These are phyloP conservation scores for Oehlia diaphana DNA, from an alignment of 192 early-diverging fungal genomes.

Conservation along the genomic window DNA sequence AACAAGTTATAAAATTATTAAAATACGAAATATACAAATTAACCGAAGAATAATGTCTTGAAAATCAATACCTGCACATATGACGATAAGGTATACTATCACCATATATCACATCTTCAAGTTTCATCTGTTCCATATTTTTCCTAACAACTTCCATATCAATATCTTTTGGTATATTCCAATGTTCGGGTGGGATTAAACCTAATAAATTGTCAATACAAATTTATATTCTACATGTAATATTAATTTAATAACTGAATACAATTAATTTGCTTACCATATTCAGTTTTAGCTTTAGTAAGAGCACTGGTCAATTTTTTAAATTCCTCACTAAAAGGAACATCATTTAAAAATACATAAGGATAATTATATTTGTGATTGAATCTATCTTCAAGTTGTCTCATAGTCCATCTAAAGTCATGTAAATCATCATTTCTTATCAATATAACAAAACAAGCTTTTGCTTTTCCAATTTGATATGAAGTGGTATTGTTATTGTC, in stretches of 20 bases:
- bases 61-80: constrained; percentile 64
- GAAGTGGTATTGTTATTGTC: not conserved
- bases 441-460: constrained; percentile 69
- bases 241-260: not conserved
- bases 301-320: constrained; percentile 52
- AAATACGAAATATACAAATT: not conserved
- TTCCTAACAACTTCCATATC: constrained; percentile 56
- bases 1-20: not conserved
- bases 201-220: not conserved
- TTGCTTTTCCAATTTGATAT: not conserved
- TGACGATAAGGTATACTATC: constrained; percentile 69
- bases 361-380: constrained; percentile 80
- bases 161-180: constrained; percentile 83
- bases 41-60: not conserved
- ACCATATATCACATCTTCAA: constrained; percentile 59
- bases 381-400: constrained; percentile 79
- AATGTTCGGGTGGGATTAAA: constrained; percentile 67
- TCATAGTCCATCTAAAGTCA: constrained; percentile 59
- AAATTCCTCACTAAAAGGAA: constrained; percentile 71
- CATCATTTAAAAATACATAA: constrained; percentile 86
- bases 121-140: constrained; percentile 54
- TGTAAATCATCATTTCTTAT: constrained; percentile 70
- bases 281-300: constrained; percentile 58
- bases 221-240: not conserved
- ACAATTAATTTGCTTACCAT: constrained; percentile 41